phyloP scores from a whole-genome alignment of 345 rosid species.

The Eucalyptus marginata region DNA sequence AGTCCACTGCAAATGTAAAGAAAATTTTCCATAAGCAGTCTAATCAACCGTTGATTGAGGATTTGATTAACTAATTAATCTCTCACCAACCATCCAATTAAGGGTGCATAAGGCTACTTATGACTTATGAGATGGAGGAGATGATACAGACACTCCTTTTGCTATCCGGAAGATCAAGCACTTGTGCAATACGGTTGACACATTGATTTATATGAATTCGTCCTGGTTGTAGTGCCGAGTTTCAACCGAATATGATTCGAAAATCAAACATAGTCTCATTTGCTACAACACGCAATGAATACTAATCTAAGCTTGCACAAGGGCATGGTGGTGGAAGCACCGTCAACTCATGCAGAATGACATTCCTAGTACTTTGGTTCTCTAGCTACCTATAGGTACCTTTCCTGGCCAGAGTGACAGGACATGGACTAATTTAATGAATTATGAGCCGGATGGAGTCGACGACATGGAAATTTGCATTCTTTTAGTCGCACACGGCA shows the following conservation, averaged over 20 bases:
- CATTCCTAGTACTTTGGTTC: neutral
- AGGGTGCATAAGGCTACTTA: no score
- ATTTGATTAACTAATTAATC: no score
- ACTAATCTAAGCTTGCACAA: neutral
- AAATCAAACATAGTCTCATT: neutral
- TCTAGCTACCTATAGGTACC: neutral
- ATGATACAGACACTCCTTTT: neutral
- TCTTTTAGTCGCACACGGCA: neutral
- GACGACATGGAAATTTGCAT: neutral
- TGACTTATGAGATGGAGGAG: no score
- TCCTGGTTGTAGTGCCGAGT: neutral
- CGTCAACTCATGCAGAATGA: neutral
- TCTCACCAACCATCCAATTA: no score
- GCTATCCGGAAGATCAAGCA: neutral
- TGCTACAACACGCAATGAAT: neutral
- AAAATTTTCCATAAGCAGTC: no score
- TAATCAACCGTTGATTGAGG: no score
- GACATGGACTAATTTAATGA: no score
- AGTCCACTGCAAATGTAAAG: no score
- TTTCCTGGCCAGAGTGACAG: no score
- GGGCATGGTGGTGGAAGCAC: neutral
- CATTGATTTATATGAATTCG: no score
- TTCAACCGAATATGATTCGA: neutral
- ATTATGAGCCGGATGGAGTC: no score
- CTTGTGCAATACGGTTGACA: no score